Base-by-base conservation (phyloP, 768 basidiomycete genomes). In the Boletus vermiculosoides region DNA sequence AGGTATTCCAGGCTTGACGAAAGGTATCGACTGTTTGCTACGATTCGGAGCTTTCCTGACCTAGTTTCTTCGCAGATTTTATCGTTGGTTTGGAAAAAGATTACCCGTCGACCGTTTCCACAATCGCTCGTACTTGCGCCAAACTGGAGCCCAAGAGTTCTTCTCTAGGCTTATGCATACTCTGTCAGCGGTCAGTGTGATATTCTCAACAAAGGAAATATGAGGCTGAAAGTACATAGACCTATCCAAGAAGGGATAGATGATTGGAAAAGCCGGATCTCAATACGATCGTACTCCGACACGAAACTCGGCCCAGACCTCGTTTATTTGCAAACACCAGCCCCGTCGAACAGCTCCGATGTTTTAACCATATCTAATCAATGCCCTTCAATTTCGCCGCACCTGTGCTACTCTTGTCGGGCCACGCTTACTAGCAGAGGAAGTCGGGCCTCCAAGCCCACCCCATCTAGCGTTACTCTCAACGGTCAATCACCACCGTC, bases 51-150 rank as follows among this genome's bases (percentile, higher is more conserved):
- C 30, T 16, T 46, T 50, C 22, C 18, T 52, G 36, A 53, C 49
- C 23, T 46, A 22, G 9, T 8, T 30, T 16, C 39, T 47, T 37
- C 12, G 12, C 54, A 92, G 92, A 86, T 67, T 94, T 93, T 63
- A 89, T 94, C 55, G 72, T 87, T 20, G 86, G 90, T 3, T 67
- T 94, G 30, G 92, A 94, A 71, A 83, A 80, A 50, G 86, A 92
- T 68, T 94, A 88, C 68, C 92, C 92, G 4, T 90, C 91, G 0
- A 94, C 92, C 0, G 92, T 93, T 12, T 92, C 90, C 9, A 85
- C 92, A 0, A 88, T 94, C 49, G 84, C 84, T 23, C 82, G 88
- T 36, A 93, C 92, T 1, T 90, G 88, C 64, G 84, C 79, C 6
- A 94, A 94, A 71, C 71, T 94, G 28, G 79, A 84, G 10, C 84